Base-by-base conservation (phyloP, 192 early-diverging fungal species). In the Coemansia sp. region DNA sequence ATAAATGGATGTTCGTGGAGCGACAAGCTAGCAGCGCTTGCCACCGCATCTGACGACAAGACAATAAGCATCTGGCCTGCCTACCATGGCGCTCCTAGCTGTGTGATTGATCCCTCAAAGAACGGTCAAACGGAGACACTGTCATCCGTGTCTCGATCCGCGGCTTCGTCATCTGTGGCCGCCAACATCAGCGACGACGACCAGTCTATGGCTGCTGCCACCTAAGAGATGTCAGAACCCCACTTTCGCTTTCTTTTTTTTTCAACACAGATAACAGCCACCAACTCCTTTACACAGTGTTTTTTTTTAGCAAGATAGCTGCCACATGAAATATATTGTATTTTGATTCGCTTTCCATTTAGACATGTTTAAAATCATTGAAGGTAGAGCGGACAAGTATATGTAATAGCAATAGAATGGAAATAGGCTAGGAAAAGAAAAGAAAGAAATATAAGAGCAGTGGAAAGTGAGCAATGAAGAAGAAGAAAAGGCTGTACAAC, bases 51-150 rank as follows among this genome's bases (percentile, higher is more conserved):
- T 6, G 79, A 82, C 37, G 79, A 82, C 71, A 82, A 71, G 58
- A 74, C 74, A 1, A 74, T 82, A 16, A 71, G 74, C 59, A 71
- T 82, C 46, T 82, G 79, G 79, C 79, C 79, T 2, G 79, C 79
- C 0, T 77, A 74, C 52, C 61, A 71, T 41, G 79, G 79, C 41
- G 79, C 79, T 6, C 79, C 71, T 16, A 73, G 79, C 68, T 57
- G 66, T 40, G 45, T 70, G 18, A 36, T 56, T 8, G 63, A 65
- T 26, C 9, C 67, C 39, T 40, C 22, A 41, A 46, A 32, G 47
- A 6, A 12, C 49, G 15, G 41, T 39, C 26, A 21, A 26, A 47
- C 47, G 8, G 36, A 41, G 19, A 48, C 61, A 1, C 13, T 46
- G 52, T 52, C 40, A 13, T 40, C 63, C 3, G 37, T 26, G 47